These are phyloP conservation scores for Leucocoprinus birnbaumii DNA, from an alignment of 768 basidiomycete genomes.

Conservation along the genomic window DNA sequence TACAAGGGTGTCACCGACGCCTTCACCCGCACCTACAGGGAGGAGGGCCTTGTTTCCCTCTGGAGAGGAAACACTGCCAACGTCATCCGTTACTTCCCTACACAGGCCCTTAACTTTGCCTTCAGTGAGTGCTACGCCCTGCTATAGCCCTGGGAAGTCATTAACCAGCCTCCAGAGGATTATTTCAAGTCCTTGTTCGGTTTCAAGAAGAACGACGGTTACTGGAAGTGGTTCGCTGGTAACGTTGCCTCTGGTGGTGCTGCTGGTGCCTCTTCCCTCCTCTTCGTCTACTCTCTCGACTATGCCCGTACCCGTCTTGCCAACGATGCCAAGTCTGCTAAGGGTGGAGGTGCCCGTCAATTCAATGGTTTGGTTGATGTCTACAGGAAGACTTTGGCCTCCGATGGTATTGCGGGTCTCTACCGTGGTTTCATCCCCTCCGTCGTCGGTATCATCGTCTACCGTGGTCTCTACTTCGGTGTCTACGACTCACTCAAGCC, in stretches of 20 bases:
- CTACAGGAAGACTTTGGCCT: constrained; percentile 95
- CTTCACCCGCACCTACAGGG: constrained; percentile 86
- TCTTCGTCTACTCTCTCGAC: constrained; percentile 99
- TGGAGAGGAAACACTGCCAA: constrained; percentile 99
- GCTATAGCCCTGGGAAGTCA: no score
- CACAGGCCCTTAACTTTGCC: constrained; percentile 99
- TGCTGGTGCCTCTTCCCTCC: constrained; percentile 96
- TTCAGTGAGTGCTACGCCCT: constrained; percentile 99
- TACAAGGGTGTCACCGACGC: constrained; percentile 98
- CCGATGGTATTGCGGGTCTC: constrained; percentile 97
- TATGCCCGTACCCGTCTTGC: constrained; percentile 99
- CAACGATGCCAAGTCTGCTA: constrained; percentile 95
- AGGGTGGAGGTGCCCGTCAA: constrained; percentile 88
- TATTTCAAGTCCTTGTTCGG: constrained; percentile 99
- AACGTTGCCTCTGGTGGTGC: constrained; percentile 99
- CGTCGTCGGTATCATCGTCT: constrained; percentile 98
- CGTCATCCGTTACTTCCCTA: constrained; percentile 99
- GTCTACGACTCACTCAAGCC: constrained; percentile 96
- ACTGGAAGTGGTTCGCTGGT: constrained; percentile 98
- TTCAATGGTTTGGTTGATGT: constrained; percentile 99
- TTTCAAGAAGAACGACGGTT: constrained; percentile 97
- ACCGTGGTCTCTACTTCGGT: constrained; percentile 99
- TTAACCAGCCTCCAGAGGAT: constrained; percentile 80
- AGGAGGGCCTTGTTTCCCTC: constrained; percentile 93
- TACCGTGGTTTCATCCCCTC: constrained; percentile 99